Percentiles rank a stretch among this genome's conserved stretches.
These are phyloP conservation scores for Hirsutella minnesotensis DNA, from an alignment of 2,329 filamentous ascomycete species.

Conservation along the genomic window DNA sequence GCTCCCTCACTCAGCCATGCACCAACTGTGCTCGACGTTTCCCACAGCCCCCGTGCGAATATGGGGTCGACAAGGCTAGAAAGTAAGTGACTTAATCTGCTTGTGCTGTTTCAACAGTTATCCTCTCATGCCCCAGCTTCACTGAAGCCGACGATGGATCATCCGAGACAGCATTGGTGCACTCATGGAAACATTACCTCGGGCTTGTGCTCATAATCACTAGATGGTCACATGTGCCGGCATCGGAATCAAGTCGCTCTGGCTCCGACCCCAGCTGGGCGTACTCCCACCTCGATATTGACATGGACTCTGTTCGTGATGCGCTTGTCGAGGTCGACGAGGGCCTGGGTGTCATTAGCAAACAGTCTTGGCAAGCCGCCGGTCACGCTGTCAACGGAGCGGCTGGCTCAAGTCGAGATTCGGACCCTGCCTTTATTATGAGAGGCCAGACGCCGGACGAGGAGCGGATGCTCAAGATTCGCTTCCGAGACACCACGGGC, in stretches of 20 bases:
- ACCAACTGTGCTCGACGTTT: slow-evolving; percentile 40
- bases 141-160: too few relatives aligned
- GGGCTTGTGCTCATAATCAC: background rate
- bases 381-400: background rate
- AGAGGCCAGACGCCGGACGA: slow-evolving; percentile 4
- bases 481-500: slow-evolving; percentile 14
- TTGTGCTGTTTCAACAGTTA: too few relatives aligned
- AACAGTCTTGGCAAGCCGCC: background rate
- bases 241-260: slow-evolving; percentile 10
- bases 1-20: slow-evolving; percentile 41
- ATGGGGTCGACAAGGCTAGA: slow-evolving; percentile 17
- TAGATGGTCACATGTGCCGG: slow-evolving; percentile 3
- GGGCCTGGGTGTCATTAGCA: slow-evolving; percentile 4
- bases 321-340: slow-evolving; percentile 20
- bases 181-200: background rate
- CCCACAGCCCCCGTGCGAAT: slow-evolving; percentile 38
- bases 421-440: slow-evolving; percentile 4
- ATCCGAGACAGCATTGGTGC: too few relatives aligned
- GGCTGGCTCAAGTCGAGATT: background rate
- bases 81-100: too few relatives aligned
- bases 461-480: slow-evolving; percentile 12
- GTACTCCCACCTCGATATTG: slow-evolving; percentile 25
- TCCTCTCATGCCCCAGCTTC: too few relatives aligned
- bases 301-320: slow-evolving; percentile 20
- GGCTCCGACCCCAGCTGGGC: slow-evolving; percentile 7